Conservation (phyloP, 768 basidiomycete genomes). For the Ramaria rubella region DNA sequence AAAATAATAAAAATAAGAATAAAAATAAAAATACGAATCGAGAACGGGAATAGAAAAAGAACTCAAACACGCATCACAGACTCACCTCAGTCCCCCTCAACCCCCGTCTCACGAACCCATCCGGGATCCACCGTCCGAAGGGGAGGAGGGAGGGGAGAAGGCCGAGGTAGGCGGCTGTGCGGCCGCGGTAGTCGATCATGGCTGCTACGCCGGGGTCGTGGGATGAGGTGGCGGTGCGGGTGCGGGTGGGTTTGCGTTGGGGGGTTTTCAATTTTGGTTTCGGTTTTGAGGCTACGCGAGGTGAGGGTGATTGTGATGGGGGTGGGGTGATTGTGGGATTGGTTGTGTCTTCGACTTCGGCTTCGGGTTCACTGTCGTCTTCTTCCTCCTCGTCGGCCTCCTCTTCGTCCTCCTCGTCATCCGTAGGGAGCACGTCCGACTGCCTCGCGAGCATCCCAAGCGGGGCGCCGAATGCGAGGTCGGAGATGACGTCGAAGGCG, state of each 20-base stretch:
- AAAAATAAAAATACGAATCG: not conserved
- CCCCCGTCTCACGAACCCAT: slow-evolving; percentile 4
- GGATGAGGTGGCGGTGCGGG: not conserved
- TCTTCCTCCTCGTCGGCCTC: not conserved
- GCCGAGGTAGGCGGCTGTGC: slow-evolving; percentile 4
- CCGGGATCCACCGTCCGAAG: slow-evolving; percentile 1
- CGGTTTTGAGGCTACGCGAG: not conserved
- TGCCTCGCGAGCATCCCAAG: slow-evolving; percentile 28
- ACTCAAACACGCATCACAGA: not conserved
- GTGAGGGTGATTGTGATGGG: no score
- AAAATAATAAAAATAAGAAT: no score
- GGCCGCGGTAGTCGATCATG: slow-evolving; percentile 9
- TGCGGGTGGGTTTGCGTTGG: not conserved
- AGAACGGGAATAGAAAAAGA: not conserved
- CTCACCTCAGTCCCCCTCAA: slow-evolving; percentile 6
- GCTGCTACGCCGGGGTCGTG: not conserved
- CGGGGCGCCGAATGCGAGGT: slow-evolving; percentile 29
- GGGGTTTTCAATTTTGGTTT: not conserved
- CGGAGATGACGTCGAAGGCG: slow-evolving; percentile 20
- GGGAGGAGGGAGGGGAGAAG: not conserved
- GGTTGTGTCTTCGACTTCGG: not conserved
- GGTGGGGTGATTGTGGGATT: no score
- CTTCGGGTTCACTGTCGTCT: not conserved
- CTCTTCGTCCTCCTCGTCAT: not conserved
- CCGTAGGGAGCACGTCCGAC: not conserved